Conservation (phyloP, 192 early-diverging fungal genomes). For the Backusella circina region DNA sequence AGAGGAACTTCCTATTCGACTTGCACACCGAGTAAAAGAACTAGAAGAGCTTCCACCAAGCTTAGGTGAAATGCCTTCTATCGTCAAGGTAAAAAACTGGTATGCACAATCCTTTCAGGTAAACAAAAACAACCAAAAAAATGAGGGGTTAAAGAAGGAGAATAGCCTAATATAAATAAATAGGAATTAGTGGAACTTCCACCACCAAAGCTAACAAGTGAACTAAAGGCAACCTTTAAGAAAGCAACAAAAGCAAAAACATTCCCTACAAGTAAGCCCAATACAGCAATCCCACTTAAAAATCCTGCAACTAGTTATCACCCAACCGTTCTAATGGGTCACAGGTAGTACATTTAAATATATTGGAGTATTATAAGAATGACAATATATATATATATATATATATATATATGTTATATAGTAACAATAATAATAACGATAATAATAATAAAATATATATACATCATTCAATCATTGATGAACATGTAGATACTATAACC, state of each 20-base stretch:
- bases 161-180: neutral
- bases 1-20: constrained; percentile 89
- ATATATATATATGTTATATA: neutral
- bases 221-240: constrained; percentile 12
- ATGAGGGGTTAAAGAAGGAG: neutral
- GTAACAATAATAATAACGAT: neutral
- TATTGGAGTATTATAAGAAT: neutral
- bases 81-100: constrained; percentile 88
- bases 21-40: constrained; percentile 93
- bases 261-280: constrained; percentile 43
- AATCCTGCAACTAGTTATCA: neutral
- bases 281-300: constrained; percentile 29
- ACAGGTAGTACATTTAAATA: constrained; percentile 38
- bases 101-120: constrained; percentile 89
- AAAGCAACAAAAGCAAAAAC: neutral
- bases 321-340: constrained; percentile 38
- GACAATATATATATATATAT: neutral
- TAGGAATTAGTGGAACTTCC: constrained; percentile 37
- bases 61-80: constrained; percentile 86
- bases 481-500: constrained; percentile 38
- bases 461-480: neutral
- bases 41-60: constrained; percentile 85
- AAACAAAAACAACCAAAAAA: neutral
- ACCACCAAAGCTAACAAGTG: constrained; percentile 12
- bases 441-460: neutral